Base-by-base conservation (phyloP, 2,329 filamentous ascomycete species). In the Aspergillus caelatus region DNA sequence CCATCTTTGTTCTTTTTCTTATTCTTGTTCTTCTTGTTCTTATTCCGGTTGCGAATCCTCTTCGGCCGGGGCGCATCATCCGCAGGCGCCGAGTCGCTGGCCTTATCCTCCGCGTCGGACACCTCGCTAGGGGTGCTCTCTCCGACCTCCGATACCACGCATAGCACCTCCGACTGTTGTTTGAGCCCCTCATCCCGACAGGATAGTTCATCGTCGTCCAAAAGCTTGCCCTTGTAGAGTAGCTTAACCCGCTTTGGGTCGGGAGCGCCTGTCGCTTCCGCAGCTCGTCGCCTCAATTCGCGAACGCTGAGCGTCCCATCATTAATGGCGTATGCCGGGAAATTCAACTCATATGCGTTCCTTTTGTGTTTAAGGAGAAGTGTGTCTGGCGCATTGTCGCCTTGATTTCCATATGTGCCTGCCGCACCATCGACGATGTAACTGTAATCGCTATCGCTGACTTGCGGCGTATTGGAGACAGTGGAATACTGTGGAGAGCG, bases 141-240 rank as follows among this genome's bases (percentile, higher is more conserved):
- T 14, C 72, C 75, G 2, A 72, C 74, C 54, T 81, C 78, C 5
- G 79, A 80, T 32, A 83, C 77, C 45, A 83, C 80, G 58, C 78
- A 81, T 60, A 81, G 70, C 56, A 83, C 75, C 67, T 82, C 78
- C 4, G 80, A 82, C 57, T 83, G 77, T 65, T 83, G 81, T 65
- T 83, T 83, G 41, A 83, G 72, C 19, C 80, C 78, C 62, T 82
- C 80, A 41, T 75, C 70, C 64, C 77, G 78, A 61, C 81, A 79
- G 11, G 78, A 69, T 46, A 67, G 66, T 6, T 67, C 60, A 67
- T 83, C 77, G 63, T 82, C 73, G 59, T 78, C 79, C 56, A 84
- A 69, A 41, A 81, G 65, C 34, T 76, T 78, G 30, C 80, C 80
- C 70, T 83, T 83, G 71, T 83, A 84, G 5, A 83, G 71, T 41